A percentile compares a stretch with the other conserved stretches of the same genome.
Conservation (phyloP, 805 yeast genomes). For the Saturnispora quitensis region DNA sequence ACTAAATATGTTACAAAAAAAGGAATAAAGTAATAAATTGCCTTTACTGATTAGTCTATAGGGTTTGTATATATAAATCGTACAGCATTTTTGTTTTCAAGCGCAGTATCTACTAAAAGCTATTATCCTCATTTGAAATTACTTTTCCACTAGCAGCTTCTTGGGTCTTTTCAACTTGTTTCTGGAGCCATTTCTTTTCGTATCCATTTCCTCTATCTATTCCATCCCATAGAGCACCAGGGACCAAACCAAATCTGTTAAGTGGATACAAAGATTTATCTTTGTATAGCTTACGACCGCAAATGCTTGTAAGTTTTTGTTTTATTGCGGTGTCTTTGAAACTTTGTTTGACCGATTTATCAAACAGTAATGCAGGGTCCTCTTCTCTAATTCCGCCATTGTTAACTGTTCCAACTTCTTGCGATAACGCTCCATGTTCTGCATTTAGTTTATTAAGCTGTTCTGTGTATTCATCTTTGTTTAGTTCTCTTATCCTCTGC, state of each 20-base stretch:
- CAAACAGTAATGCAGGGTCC: constrained; percentile 55
- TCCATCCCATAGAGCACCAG: constrained; percentile 90
- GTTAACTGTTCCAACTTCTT: constrained; percentile 8
- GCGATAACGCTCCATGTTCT: constrained; percentile 22
- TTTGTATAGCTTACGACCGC: constrained; percentile 48
- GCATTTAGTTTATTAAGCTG: constrained; percentile 16
- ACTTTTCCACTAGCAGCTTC: constrained; percentile 26
- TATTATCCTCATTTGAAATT: constrained; percentile 30
- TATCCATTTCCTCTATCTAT: constrained; percentile 84
- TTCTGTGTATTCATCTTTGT: constrained; percentile 1
- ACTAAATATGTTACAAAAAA: constrained; percentile 1
- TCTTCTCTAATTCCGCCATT: constrained; percentile 58
- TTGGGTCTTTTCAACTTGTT: constrained; percentile 30
- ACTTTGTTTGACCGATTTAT: constrained; percentile 19
- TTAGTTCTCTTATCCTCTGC: constrained; percentile 1
- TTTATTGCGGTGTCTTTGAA: constrained; percentile 11
- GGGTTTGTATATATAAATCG: not conserved
- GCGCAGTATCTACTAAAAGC: not conserved
- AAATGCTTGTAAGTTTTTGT: constrained; percentile 20
- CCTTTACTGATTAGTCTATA: not conserved
- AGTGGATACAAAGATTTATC: constrained; percentile 40
- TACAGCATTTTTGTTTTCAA: not conserved
- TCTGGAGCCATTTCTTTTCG: constrained; percentile 52
- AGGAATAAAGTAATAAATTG: not conserved
- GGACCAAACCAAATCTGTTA: constrained; percentile 67